Base-by-base conservation (phyloP, 805 yeast species). In the Candida tallmaniae region DNA sequence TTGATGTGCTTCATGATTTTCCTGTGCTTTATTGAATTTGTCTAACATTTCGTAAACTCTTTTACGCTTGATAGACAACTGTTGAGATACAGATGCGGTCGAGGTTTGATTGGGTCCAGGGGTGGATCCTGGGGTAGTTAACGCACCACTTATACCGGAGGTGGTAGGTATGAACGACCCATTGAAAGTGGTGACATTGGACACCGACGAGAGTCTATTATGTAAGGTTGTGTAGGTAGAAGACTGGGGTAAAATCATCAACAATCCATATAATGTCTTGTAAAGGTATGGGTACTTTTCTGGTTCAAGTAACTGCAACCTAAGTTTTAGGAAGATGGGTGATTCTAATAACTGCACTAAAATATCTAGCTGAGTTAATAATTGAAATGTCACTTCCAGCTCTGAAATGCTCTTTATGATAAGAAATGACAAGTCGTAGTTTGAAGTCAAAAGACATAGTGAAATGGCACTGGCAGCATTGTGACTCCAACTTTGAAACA, bases 221-320 rank as follows among this genome's bases (percentile, higher is more conserved):
- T 82, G 82, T 44, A 93, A 67, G 0, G 84, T 77, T n/a, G 74
- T 78, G 54, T 86, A 93, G 0, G 97, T 95, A 9, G 85, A 74
- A 0, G 96, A 86, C 54, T 93, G 98, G 0, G 98, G 98, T 32
- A 93, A 60, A 4, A 93, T 70, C 98, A 93, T 93, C 39, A 93
- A 65, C 20, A 93, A 73, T 2, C 97, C 98, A 54, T 87, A 93
- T 20, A 93, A 70, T 34, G 96, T 84, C 52, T 87, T 86, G 68
- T 82, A 85, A 22, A 93, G 62, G 49, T 73, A 83, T 1, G 94
- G 95, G 52, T 83, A 73, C 42, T 73, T 76, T 31, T 80, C 85
- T 1, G 96, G 96, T 50, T 86, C 95, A 30, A 93, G 63, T n/a
- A 93, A 64, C 57, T 90, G 96, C 35, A 93, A 64, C 39, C 98